Evolutionary conservation across 495 filamentous ascomycete species (phyloP), one percentile per base, ranked within the genome.

Genomic region (Cercophora scortea): DNA sequence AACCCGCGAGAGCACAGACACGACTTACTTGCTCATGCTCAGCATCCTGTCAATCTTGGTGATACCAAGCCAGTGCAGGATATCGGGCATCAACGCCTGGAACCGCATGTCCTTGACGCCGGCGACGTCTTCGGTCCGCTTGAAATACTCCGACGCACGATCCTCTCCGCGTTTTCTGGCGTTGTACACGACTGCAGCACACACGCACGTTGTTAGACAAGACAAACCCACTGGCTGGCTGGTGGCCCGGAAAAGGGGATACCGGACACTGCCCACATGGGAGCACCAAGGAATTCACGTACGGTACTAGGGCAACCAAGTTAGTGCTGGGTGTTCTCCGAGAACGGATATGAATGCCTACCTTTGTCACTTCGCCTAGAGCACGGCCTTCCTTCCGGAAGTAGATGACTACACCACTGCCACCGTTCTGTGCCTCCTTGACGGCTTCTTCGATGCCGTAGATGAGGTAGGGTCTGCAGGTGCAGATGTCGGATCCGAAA

Each of bases 41-140:
- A 98, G 78, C 93, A 98, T 97, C 41, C 90, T 81, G 69, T 97
- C 93, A 65, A 98, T 97, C 78, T 97, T 97, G 71, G 85, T 94
- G 62, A 98, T 96, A 54, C 93, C 93, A 15, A 98, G 80, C 93
- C 93, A 98, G 70, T 98, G 93, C 42, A 98, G 81, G 58, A 97
- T 92, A 64, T 96, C 91, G 35, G 93, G 93, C 93, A 98, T 98
- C 52, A 98, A 75, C n/a, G 92, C 90, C 77, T 98, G 93, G 78
- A 98, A 98, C 52, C 93, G 84, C 93, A 98, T 98, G 61, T 92
- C 88, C 62, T 96, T 92, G 49, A 98, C 93, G 51, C 93, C 93
- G 12, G 93, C 93, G 70, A 98, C 94, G 60, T 94, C 94, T 71
- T 96, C 91, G 33, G 91, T 98, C 54, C 93, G 80, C 69, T 89